Base-by-base conservation (phyloP, 1,284 basidiomycete genomes). In the Rhodotorula sp. region DNA sequence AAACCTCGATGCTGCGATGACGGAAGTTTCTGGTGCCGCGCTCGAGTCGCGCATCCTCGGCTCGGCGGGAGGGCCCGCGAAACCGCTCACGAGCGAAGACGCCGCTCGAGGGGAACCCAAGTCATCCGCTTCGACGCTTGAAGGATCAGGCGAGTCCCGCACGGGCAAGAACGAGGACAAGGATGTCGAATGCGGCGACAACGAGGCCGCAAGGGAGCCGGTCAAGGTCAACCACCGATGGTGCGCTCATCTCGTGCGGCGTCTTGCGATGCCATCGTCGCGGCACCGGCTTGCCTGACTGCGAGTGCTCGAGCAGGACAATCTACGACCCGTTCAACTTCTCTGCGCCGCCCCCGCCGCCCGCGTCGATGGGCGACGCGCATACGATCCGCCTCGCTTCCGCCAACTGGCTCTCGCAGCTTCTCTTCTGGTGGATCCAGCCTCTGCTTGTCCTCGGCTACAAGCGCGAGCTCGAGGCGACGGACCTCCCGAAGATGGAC, bases 361-460 rank as follows among this genome's bases (percentile, higher is more conserved):
- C 86, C 7, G 75, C 80, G 7, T 85, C 85, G 21, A 81, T 90
- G n/a, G 85, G 85, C 42, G 86, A 88, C 75, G 88, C 88, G 4
- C 79, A 84, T 5, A 85, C 86, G 52, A 88, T 87, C 44, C 88
- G 88, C 0, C 81, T 89, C n/a, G 85, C 84, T 0, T 81, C 81
- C 21, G 87, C 88, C 3, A 87, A 85, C 23, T 79, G 88, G 21
- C 76, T 89, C 19, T 87, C 87, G 13, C 81, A 86, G 41, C 81
- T 90, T 45, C 88, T 88, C 0, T 91, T 86, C 76, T 61, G 79
- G 54, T 76, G 74, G 74, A 49, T 76, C 12, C 70, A 71, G 48
- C 72, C 72, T 8, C 57, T 76, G 7, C 65, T 76, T 84, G 82
- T 84, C 7, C 82, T 88, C 27, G 88, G 88, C 1, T 90, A 88